Conservation (phyloP, 2,329 filamentous ascomycete genomes). For the Fusarium robinianum region DNA sequence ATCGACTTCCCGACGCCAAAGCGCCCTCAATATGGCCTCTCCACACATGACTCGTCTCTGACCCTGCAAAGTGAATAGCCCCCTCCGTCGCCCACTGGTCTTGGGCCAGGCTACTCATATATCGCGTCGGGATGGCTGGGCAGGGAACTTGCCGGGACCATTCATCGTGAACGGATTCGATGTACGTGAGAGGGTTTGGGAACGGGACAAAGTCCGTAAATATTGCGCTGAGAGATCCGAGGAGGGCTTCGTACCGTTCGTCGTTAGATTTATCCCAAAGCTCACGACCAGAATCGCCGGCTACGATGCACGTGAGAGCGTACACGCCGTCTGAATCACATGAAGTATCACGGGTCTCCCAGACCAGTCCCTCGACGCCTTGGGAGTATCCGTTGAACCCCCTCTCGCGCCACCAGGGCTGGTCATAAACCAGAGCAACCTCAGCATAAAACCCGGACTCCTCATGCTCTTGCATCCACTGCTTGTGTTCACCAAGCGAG, state of each 20-base stretch:
- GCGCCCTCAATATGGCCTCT: slow-evolving; percentile 32
- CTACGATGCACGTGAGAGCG: slow-evolving; percentile 25
- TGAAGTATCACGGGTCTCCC: slow-evolving; percentile 22
- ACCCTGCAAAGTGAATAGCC: slow-evolving; percentile 28
- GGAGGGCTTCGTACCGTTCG: slow-evolving; percentile 9
- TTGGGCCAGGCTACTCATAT: slow-evolving; percentile 11
- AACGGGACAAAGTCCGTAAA: slow-evolving; percentile 7
- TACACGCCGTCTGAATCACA: slow-evolving; percentile 16
- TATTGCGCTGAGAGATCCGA: slow-evolving; percentile 2
- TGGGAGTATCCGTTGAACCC: slow-evolving; percentile 24
- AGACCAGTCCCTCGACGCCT: slow-evolving; percentile 19
- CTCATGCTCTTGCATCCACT: slow-evolving; percentile 19
- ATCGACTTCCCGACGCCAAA: slow-evolving; percentile 24
- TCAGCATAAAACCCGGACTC: slow-evolving; percentile 23
- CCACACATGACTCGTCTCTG: slow-evolving; percentile 28
- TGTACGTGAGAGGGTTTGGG: slow-evolving; percentile 15
- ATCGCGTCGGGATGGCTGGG: slow-evolving; percentile 14
- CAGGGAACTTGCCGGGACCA: slow-evolving; percentile 10
- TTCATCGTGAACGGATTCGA: slow-evolving; percentile 3
- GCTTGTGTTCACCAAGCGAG: slow-evolving; percentile 21
- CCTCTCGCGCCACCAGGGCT: slow-evolving; percentile 33
- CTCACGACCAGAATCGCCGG: slow-evolving; percentile 22
- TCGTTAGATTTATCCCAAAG: slow-evolving; percentile 16
- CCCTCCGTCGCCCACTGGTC: slow-evolving; percentile 29
- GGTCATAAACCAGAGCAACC: slow-evolving; percentile 20